A percentile compares a stretch with the other conserved stretches of the same genome.
Conservation (phyloP, 345 rosid species). For the Salix udensis region DNA sequence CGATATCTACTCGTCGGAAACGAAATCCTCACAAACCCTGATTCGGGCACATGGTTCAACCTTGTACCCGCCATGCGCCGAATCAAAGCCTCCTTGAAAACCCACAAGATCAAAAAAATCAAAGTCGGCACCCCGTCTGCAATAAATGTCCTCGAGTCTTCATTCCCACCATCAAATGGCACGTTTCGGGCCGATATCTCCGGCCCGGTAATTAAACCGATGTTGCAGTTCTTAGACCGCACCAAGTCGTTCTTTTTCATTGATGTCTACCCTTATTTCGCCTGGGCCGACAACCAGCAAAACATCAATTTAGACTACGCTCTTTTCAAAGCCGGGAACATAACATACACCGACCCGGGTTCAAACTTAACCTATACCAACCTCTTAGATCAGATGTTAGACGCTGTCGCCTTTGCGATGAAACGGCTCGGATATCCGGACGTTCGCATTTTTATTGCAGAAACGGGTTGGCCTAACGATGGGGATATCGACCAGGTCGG, state of each 20-base stretch:
- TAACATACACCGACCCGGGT: constrained; percentile 60
- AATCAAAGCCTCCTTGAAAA: constrained; percentile 51
- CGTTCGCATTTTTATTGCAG: constrained; percentile 77
- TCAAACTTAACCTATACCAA: constrained; percentile 64
- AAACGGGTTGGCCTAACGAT: constrained; percentile 96
- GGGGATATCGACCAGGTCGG: constrained; percentile 93
- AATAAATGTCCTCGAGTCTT: constrained; percentile 57
- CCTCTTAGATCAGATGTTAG: constrained; percentile 89
- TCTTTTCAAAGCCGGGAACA: constrained; percentile 43
- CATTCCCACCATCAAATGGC: constrained; percentile 86
- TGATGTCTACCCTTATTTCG: constrained; percentile 77
- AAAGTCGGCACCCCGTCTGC: constrained; percentile 81
- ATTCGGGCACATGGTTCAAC: constrained; percentile 40
- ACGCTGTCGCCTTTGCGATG: constrained; percentile 76
- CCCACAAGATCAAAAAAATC: constrained; percentile 41
- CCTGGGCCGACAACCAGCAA: constrained; percentile 62
- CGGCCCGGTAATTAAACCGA: constrained; percentile 49
- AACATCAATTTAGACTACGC: constrained; percentile 66
- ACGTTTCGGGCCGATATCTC: constrained; percentile 69
- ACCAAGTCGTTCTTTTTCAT: constrained; percentile 82
- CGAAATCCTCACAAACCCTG: constrained; percentile 56
- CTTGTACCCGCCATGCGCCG: constrained; percentile 84
- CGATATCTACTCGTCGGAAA: constrained; percentile 86
- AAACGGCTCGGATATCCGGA: constrained; percentile 62
- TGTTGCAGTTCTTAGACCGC: constrained; percentile 79